A percentile compares a stretch with the other conserved stretches of the same genome.
Conservation (phyloP, 495 filamentous ascomycete species). For the Annulohypoxylon stygium region DNA sequence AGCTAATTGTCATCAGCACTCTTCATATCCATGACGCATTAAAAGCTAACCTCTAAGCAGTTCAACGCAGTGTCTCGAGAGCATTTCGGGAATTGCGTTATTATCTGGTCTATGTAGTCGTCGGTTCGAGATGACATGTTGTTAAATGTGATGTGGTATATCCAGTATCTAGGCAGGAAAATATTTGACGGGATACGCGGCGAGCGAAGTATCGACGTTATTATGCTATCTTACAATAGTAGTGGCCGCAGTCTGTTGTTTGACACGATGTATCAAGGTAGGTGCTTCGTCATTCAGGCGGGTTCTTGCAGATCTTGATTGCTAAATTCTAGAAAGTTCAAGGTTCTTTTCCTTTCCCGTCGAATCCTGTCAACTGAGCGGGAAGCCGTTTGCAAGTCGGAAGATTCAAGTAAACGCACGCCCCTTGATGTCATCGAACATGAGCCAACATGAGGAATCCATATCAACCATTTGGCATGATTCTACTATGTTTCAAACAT, state of each 20-base stretch:
- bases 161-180: neutral
- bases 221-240: neutral
- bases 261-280: neutral
- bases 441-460: too few species aligned
- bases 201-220: neutral
- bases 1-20: slow-evolving; percentile 14
- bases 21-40: neutral
- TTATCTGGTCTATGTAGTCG: slow-evolving; percentile 12
- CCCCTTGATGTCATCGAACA: too few species aligned
- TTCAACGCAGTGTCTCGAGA: slow-evolving; percentile 19
- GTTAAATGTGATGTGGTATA: neutral
- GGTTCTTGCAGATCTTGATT: neutral
- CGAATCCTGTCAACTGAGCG: too few species aligned
- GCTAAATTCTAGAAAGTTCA: neutral
- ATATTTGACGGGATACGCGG: neutral
- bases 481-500: too few species aligned
- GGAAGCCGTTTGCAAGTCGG: too few species aligned
- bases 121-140: slow-evolving; percentile 4
- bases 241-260: neutral
- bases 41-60: slow-evolving; percentile 15
- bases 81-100: slow-evolving; percentile 11
- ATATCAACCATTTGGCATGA: too few species aligned
- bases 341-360: too few species aligned
- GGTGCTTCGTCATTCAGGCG: neutral
- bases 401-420: too few species aligned